Evolutionary conservation across 768 basidiomycete species (phyloP), one percentile per base, ranked within the genome.

Genomic region (Auricularia cornea): DNA sequence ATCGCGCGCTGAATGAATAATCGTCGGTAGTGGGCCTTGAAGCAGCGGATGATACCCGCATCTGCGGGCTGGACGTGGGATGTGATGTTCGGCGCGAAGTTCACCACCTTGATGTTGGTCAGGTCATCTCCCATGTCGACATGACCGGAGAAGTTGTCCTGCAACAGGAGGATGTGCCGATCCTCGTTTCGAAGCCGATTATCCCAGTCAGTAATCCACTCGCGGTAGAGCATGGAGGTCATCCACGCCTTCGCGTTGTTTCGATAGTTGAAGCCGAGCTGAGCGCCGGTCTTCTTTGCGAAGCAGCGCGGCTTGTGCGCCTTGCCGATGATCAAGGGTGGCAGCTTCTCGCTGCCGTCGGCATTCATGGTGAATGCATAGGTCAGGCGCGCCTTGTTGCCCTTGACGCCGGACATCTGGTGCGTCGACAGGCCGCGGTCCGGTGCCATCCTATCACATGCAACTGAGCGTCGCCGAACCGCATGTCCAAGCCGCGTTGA

Each of bases 221-320:
- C 35, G 35, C 35, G 3, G 35, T 35, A 79, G 2, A 77, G 64
- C 6, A 59, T 44, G 1, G 67, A 33, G 0, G 72, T 77, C 77
- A 78, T 79, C 77, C 76, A 78, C 2, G 75, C 74, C 59, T 74
- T 79, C 28, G 66, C 66, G 66, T 78, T 79, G 67, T 72, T 74
- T 14, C 66, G 67, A 59, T 78, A 78, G 60, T 70, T 8, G 14
- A 35, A 35, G 10, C 35, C 35, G 14, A 35, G 35, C 35, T 8
- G 63, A n/a, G 51, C 28, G 16, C 29, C 63, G 30, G 63, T 8
- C 68, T 75, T 72, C 33, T 69, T 70, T 3, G 67, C 56, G 64
- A 77, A 77, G 11, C 67, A 63, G 14, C 68, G 67, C 18, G 77
- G 77, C 35, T 64, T 33, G 35, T 41, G 44, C 2, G 69, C 66